A percentile compares a stretch with the other conserved stretches of the same genome.
Conservation (phyloP, 1,284 basidiomycete species). For the Fomitiporia mediterranea region DNA sequence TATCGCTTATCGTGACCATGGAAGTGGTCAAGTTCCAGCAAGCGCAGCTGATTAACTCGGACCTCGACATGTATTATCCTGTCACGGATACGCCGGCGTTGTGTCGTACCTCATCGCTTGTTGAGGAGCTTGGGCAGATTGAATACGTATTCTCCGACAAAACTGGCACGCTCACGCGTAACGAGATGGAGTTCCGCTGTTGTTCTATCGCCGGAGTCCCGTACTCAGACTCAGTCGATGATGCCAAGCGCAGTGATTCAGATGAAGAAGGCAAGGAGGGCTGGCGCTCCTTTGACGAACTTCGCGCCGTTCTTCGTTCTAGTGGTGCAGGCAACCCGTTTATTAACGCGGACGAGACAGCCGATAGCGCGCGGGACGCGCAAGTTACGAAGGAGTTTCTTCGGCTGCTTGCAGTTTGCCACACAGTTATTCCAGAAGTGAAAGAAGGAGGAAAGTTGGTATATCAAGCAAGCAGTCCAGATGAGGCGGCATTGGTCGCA, state of each 20-base stretch:
- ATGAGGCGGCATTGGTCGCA: conserved; percentile 94
- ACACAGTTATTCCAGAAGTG: conserved; percentile 97
- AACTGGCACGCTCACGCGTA: conserved; percentile 94
- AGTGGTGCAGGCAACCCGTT: conserved; percentile 46
- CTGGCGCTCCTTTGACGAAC: conserved; percentile 74
- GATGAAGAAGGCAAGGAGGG: conserved; percentile 64
- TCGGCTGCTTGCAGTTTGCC: conserved; percentile 90
- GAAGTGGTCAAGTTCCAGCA: conserved; percentile 99
- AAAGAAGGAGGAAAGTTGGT: conserved; percentile 76
- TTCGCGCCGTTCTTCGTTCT: conserved; percentile 51
- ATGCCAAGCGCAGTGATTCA: conserved; percentile 61
- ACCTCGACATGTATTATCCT: conserved; percentile 95
- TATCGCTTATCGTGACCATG: conserved; percentile 99
- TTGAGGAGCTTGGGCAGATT: conserved; percentile 98
- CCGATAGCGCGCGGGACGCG: conserved; percentile 40
- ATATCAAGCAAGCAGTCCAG: conserved; percentile 97
- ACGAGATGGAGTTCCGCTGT: conserved; percentile 98
- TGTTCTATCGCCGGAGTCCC: conserved; percentile 86
- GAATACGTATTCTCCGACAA: conserved; percentile 99
- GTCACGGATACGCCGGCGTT: conserved; percentile 94
- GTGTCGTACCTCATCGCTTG: conserved; percentile 94
- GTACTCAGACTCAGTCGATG: conserved; percentile 88
- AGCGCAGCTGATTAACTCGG: conserved; percentile 94
- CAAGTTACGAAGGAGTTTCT: conserved; percentile 82
- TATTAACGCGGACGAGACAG: conserved; percentile 40